Percentiles rank a stretch among this genome's conserved stretches.
phyloP scores from a whole-genome alignment of 352 stramenopile species.

The Globisporangium nagaii region DNA sequence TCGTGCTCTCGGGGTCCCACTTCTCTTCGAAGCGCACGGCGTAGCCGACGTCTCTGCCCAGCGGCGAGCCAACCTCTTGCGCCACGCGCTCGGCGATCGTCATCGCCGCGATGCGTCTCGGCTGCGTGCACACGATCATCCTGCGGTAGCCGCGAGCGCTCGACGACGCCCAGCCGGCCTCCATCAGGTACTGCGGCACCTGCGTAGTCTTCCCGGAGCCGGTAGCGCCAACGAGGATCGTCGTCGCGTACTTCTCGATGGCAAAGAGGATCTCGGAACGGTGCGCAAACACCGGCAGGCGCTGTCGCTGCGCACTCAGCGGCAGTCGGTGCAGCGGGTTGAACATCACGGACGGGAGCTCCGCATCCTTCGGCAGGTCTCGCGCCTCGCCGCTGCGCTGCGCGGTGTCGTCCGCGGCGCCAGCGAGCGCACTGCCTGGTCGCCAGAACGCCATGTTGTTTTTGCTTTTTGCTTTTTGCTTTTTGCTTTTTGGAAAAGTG shows the following conservation, averaged over 20 bases:
- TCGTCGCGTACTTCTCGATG: slow-evolving; percentile 82
- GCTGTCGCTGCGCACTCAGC: slow-evolving; percentile 46
- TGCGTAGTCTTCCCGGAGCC: slow-evolving; percentile 92
- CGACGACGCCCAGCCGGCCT: slow-evolving; percentile 77
- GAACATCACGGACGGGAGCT: slow-evolving; percentile 41
- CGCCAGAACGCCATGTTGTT: slow-evolving; percentile 60
- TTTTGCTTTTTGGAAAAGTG: not conserved
- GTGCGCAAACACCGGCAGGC: slow-evolving; percentile 86
- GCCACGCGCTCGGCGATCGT: slow-evolving; percentile 96
- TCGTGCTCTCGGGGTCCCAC: slow-evolving; percentile 77
- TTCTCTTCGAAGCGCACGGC: slow-evolving; percentile 99
- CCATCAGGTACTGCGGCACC: slow-evolving; percentile 89
- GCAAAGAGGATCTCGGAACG: slow-evolving; percentile 87
- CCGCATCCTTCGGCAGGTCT: slow-evolving; percentile 24
- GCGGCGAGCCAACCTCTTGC: slow-evolving; percentile 93
- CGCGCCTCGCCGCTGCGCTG: slow-evolving; percentile 20
- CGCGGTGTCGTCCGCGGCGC: slow-evolving; percentile 14
- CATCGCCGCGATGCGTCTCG: slow-evolving; percentile 96
- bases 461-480: not conserved
- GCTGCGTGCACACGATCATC: slow-evolving; percentile 90
- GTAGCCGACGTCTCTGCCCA: slow-evolving; percentile 95
- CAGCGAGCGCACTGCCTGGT: slow-evolving; percentile 37
- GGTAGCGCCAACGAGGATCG: slow-evolving; percentile 91
- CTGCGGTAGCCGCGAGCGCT: slow-evolving; percentile 11
- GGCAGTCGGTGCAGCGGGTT: slow-evolving; percentile 63